Percentiles rank a stretch among this genome's conserved stretches.
phyloP scores from a whole-genome alignment of 768 basidiomycete genomes.

The Amanita polypyramis region DNA sequence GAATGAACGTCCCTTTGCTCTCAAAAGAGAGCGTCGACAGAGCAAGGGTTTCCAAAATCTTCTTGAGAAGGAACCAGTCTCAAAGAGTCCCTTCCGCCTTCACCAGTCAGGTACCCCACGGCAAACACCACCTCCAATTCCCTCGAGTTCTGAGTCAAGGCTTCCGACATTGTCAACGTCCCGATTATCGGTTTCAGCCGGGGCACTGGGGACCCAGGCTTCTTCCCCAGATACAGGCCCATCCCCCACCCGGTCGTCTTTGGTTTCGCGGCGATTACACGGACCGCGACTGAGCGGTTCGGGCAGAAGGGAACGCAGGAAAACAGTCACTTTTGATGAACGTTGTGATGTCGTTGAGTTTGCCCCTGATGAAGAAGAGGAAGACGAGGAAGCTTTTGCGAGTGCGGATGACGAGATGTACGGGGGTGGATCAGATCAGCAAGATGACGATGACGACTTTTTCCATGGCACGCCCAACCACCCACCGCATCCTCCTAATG shows the following conservation, averaged over 20 bases:
- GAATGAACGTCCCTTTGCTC: slow-evolving; percentile 60
- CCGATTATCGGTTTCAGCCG: slow-evolving; percentile 11
- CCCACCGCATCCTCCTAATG: slow-evolving; percentile 8
- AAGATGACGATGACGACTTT: slow-evolving; percentile 37
- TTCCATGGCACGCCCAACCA: slow-evolving; percentile 13
- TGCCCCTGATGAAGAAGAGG: slow-evolving; percentile 44
- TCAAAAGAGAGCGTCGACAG: slow-evolving; percentile 65
- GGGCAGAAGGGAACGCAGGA: slow-evolving; percentile 45
- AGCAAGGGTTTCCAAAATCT: slow-evolving; percentile 68
- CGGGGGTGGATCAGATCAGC: slow-evolving; percentile 19
- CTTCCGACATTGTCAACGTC: slow-evolving; percentile 15
- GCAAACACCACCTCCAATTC: slow-evolving; percentile 15
- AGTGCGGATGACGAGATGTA: slow-evolving; percentile 19
- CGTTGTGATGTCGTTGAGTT: slow-evolving; percentile 79
- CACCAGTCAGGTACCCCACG: slow-evolving; percentile 16
- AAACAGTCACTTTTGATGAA: slow-evolving; percentile 74
- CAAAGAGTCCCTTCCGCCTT: slow-evolving; percentile 63
- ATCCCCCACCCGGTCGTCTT: slow-evolving; percentile 54
- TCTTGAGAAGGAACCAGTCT: slow-evolving; percentile 66
- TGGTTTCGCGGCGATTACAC: slow-evolving; percentile 63
- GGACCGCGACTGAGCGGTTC: slow-evolving; percentile 58
- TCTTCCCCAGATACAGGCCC: slow-evolving; percentile 20
- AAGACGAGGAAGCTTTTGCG: slow-evolving; percentile 19
- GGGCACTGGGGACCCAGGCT: slow-evolving; percentile 16
- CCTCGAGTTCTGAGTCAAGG: slow-evolving; percentile 13